Evolutionary conservation across 768 basidiomycete species (phyloP), one percentile per base, ranked within the genome.

Genomic region (Coprinopsis strossmayeri): DNA sequence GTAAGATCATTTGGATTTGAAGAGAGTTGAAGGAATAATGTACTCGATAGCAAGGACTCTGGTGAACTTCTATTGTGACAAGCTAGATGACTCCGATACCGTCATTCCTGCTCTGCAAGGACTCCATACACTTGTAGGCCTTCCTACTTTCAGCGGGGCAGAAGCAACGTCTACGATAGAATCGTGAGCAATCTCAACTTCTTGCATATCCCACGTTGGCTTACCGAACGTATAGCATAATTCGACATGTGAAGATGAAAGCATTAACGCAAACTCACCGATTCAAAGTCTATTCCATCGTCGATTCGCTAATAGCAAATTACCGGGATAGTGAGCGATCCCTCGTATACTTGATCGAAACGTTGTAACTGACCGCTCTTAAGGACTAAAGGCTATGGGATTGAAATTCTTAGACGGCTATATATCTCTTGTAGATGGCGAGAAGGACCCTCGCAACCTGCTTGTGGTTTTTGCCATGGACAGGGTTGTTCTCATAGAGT

Each of bases 361-460:
- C 23, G 12, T 13, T 24, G 12, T 34, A n/a, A 9, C 23, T 28
- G 9, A 30, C 20, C 44, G 44, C 49, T 53, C 21, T 21, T 34
- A 41, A 85, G 91, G 78, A 27, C 65, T 98, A 18, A 87, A 86
- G 62, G 68, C 61, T 4, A 77, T 90, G 75, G 85, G 84, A 1
- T 71, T 78, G 21, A 74, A 70, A 5, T 97, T 98, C 62, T 52
- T 97, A 20, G 66, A 70, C 5, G 79, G 81, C 20, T 99, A 98
- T 62, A 76, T 86, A 25, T 60, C 62, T 42, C 66, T 98, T n/a
- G 92, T 82, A 3, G 89, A 96, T 49, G 94, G 93, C 13, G 96
- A 99, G 68, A 98, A 98, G 59, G 96, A 99, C 61, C 96, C 96
- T 25, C 76, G 96, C 15, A 99, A 98, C 66, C 72, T 99, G 5